Base-by-base conservation (phyloP, 805 yeast species). In the Kodamaea lidongshanica region DNA sequence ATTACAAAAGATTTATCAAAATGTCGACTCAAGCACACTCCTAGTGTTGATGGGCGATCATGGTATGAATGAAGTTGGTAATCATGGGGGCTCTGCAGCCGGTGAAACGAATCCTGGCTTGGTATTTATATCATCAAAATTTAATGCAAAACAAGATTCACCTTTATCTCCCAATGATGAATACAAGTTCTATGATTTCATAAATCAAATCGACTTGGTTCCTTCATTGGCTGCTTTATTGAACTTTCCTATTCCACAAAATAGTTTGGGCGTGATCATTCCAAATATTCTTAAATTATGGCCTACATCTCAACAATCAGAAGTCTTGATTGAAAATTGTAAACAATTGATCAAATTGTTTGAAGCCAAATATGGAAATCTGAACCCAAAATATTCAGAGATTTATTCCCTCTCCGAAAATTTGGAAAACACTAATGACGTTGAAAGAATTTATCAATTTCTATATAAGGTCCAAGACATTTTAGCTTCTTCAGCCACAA, bases 61-160 rank as follows among this genome's bases (percentile, higher is more conserved):
- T 53, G 97, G 96, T 3, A 88, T 88, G 96, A 87, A 87, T 48
- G 94, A 87, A 30, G 73, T 81, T 4, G 96, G 96, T 1, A 89
- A 88, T 45, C 97, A 92, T 52, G 99, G 99, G 6, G 99, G 97
- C 1, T 84, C 96, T 0, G 82, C 96, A 1, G 3, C 68, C 0
- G 95, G 96, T 2, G 99, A 92, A 54, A 89, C 96, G 0, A 81
- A 87, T 10, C 80, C 98, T 1, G 96, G 81, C 0, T 45, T 92
- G 46, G 58, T 77, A 1, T 67, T 89, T 24, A 58, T 82, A 0
- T 79, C 96, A 0, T 74, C 79, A 6, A 69, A 70, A 42, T 11
- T 12, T 7, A 30, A 24, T 13, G 22, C 23, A 87, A 33, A 45
- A 1, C 40, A 50, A 8, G 35, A 50, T 44, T 32, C n/a, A 19